Percentiles rank a stretch among this genome's conserved stretches.
Evolutionary conservation across 2,329 filamentous ascomycete genomes (phyloP).

Genomic region (Graphiopsis chlorocephala): DNA sequence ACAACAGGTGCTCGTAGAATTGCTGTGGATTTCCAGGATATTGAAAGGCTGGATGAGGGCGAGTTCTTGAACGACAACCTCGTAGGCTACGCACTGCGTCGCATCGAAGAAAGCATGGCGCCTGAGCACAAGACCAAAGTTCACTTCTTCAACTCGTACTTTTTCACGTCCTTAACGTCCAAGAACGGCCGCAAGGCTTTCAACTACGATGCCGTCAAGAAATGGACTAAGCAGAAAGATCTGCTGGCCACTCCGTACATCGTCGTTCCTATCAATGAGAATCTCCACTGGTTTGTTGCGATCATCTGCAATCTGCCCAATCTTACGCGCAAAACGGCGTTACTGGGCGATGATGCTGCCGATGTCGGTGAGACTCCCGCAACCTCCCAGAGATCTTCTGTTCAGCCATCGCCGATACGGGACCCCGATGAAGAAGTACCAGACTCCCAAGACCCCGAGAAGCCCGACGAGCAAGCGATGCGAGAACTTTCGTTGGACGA

Average conservation of each 20-base stretch:
- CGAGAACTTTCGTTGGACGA: neutral
- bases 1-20: slow-evolving; percentile 58
- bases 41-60: slow-evolving; percentile 74
- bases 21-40: slow-evolving; percentile 68
- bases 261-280: slow-evolving; percentile 86
- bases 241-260: slow-evolving; percentile 85
- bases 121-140: slow-evolving; percentile 54
- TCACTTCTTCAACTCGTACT: slow-evolving; percentile 91
- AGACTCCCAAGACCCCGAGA: slow-evolving; percentile 11
- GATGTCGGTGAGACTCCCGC: slow-evolving; percentile 6
- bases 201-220: slow-evolving; percentile 80
- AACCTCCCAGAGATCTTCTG: slow-evolving; percentile 17
- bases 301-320: slow-evolving; percentile 86
- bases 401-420: neutral
- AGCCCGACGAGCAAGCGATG: slow-evolving; percentile 3
- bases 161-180: slow-evolving; percentile 72
- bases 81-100: slow-evolving; percentile 79
- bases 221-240: slow-evolving; percentile 85
- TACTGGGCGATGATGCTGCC: slow-evolving; percentile 16
- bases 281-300: slow-evolving; percentile 85
- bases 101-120: slow-evolving; percentile 31
- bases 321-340: slow-evolving; percentile 43
- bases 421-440: slow-evolving; percentile 11
- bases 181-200: slow-evolving; percentile 56
- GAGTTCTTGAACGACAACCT: slow-evolving; percentile 92